Evolutionary conservation across 164 flowering plant genomes (phyloP), one percentile per base, ranked within the genome.

Genomic region (Vitis riparia): DNA sequence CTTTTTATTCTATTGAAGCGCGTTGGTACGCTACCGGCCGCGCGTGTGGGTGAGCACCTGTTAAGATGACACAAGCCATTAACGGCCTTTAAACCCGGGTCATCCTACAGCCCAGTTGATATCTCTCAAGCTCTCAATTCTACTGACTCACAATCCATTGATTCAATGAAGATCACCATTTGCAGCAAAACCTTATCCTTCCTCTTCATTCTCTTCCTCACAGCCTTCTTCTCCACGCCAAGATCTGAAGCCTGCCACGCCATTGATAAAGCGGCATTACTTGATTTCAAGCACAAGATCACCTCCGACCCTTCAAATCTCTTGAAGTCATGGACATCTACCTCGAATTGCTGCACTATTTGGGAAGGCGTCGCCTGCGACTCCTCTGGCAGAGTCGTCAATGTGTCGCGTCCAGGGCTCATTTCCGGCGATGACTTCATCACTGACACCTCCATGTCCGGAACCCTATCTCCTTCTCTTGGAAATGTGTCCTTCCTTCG

Each of bases 281-380:
- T 89, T 17, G 72, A 66, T 2, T 89, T 91, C 87, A 89, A 91
- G 76, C 50, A 52, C 63, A 74, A 58, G 47, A 86, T 91, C 82
- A 81, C 82, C 5, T 69, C 69, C 1, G 93, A 89, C 80, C 87
- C 91, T 0, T 80, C 84, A 8, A 7, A 65, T 1, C 76, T 89
- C 0, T 69, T 89, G 9, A 27, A 11, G 2, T 69, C 89, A 16
- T 91, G 97, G 97, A 73, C 17, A 0, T 30, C 74, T 4, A 69
- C 84, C 55, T 71, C 88, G 0, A 82, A 87, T 61, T 88, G 94
- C 76, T 91, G 92, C 87, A 69, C 60, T 11, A 1, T 76, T 3
- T 89, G 92, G 97, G 81, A 72, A 3, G 92, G 97, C 50, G 71
- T 90, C 8, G 69, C 68, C 7, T 89, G 97, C 37, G 82, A 85